Evolutionary conservation across 371 early-diverging fungal genomes (phyloP), one percentile per base, ranked within the genome.

Genomic region (Mucor irregularis): DNA sequence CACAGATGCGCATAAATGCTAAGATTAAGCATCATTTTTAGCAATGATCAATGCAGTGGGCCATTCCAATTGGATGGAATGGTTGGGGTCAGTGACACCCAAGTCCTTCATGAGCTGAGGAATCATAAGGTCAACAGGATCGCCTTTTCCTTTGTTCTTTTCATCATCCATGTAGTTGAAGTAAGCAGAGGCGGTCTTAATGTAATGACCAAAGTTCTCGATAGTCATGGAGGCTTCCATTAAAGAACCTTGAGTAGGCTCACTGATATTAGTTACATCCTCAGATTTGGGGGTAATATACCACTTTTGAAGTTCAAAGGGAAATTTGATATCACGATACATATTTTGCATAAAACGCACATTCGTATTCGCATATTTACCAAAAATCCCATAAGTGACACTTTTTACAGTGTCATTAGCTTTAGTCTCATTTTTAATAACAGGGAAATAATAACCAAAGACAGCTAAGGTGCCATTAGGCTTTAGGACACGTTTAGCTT

Each of bases 381-480:
- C 69, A 14, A 82, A 61, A 17, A 52, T 59, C 4, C 33, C 66
- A 1, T 31, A 28, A 9, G 68, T 66, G 9, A 73, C 54, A 1
- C 73, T 42, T 24, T 56, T 39, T 49, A 71, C 53, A 38, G 56
- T 47, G n/a, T 46, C 66, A 45, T 61, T 61, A 0, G 71, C 76
- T 46, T 60, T 66, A 33, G 66, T 74, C 45, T 65, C 62, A 58
- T 62, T 64, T 22, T 67, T 62, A 49, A 87, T 70, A 37, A 65
- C 50, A 21, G 66, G 69, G 38, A 76, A 81, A 11, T 64, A 67
- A 57, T 89, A 88, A 1, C 85, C 81, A 50, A 86, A 78, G 19
- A 87, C 69, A 4, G 85, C 88, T 29, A 90, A 67, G 0, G 89
- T 87, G 11, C 91, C 91, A 4, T 64, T 61, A 4, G 83, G 84